Evolutionary conservation across 2,329 filamentous ascomycete genomes (phyloP).

Genomic region (Penicillium griseofulvum): DNA sequence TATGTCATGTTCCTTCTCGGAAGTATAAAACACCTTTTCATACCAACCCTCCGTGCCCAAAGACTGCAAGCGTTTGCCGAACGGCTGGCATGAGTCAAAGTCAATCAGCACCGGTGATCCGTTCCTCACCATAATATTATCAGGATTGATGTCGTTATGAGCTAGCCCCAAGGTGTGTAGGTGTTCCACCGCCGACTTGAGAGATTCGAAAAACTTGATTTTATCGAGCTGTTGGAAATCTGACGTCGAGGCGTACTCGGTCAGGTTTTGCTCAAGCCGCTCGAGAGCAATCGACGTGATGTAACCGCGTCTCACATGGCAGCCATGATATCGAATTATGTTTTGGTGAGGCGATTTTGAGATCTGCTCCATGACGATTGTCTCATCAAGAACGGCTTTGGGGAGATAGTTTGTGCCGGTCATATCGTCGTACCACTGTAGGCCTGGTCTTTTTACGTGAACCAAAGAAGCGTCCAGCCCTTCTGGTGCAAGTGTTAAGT

Average conservation of each 20-base stretch:
- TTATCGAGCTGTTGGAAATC: neutral
- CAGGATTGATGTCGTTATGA: neutral
- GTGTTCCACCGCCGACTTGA: neutral
- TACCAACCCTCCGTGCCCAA: neutral
- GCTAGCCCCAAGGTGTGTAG: neutral
- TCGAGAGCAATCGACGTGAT: neutral
- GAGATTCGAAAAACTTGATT: neutral
- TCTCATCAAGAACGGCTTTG: neutral
- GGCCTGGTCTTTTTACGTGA: neutral
- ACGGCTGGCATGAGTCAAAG: neutral
- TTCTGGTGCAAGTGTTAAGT: neutral
- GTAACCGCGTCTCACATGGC: neutral
- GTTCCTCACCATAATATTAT: neutral
- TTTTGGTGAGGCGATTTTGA: neutral
- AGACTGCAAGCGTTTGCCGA: neutral
- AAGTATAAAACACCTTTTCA: neutral
- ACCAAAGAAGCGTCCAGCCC: neutral
- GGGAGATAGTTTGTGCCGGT: neutral
- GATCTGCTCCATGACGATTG: neutral
- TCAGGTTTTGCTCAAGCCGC: neutral
- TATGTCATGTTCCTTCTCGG: neutral
- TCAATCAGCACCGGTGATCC: neutral
- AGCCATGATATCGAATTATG: neutral
- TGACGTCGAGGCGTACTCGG: neutral
- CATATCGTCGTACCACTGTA: neutral